Evolutionary conservation across 768 basidiomycete species (phyloP), one percentile per base, ranked within the genome.

Genomic region (Postia placenta): DNA sequence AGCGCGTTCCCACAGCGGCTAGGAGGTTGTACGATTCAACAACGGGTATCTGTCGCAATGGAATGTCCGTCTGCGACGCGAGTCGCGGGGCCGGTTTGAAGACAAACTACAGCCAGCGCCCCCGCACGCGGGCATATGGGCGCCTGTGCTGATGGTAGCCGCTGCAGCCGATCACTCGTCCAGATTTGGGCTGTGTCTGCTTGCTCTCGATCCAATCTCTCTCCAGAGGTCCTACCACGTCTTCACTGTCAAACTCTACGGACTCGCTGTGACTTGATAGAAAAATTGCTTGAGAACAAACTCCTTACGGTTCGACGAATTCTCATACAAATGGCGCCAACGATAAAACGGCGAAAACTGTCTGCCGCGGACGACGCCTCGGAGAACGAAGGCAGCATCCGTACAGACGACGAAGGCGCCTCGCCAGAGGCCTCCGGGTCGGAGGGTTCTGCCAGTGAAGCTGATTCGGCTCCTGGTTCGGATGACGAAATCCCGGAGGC

Each of bases 401-500:
- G 62, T 39, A 62, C 59, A n/a, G 55, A 51, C 46, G 50, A 52
- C 25, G 46, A 37, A 25, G 23, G 36, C 4, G 46, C 20, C 25
- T 47, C 46, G 2, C 25, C 20, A 26, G 36, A 22, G 15, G 49
- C 42, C 25, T 53, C 52, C 17, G 52, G 30, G 12, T 51, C 54
- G 14, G 50, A 48, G 17, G 23, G 3, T 2, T 43, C 41, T 19
- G 39, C 7, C 4, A 37, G 51, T 7, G 53, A 49, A 19, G 50
- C 38, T 26, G 53, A 42, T 19, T 52, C 53, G 42, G 45, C 53
- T 24, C 62, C 63, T 17, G 74, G 82, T 57, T 83, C 80, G 17
- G 81, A 79, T 7, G 83, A 85, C 56, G 84, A 88, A 60, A 79
- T 87, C 42, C 73, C 73, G 14, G 68, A 67, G 2, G 62, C 76